A percentile compares a stretch with the other conserved stretches of the same genome.
Evolutionary conservation across 306 rosid genomes (phyloP).

Genomic region (Lupinus albus): DNA sequence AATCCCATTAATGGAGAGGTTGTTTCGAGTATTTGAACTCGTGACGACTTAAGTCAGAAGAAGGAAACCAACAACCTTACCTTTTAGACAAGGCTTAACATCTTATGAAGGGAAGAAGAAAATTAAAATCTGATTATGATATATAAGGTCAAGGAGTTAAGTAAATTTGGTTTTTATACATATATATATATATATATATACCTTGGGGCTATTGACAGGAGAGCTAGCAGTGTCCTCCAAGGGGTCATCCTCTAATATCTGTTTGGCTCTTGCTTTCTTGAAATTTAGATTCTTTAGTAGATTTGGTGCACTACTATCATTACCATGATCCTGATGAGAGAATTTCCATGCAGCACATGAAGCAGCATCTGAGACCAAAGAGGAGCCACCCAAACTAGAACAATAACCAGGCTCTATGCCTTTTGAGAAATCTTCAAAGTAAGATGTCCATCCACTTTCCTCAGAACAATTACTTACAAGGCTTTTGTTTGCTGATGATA

Average conservation of each 20-base stretch:
- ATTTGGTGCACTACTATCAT: constrained; percentile 26
- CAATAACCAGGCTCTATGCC: constrained; percentile 39
- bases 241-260: constrained; percentile 58
- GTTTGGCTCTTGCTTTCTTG: constrained; percentile 64
- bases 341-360: constrained; percentile 73
- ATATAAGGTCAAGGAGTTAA: not conserved
- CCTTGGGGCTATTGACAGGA: constrained; percentile 93
- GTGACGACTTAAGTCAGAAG: too few species aligned
- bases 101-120: not conserved
- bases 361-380: constrained; percentile 88
- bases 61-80: too few species aligned
- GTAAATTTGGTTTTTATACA: not conserved
- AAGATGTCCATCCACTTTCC: constrained; percentile 96
- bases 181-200: not conserved
- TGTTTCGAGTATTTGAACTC: too few species aligned
- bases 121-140: not conserved
- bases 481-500: constrained; percentile 22
- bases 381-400: constrained; percentile 58
- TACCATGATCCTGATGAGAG: constrained; percentile 39
- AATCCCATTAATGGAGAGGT: too few species aligned
- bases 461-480: constrained; percentile 32
- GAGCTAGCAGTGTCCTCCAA: constrained; percentile 96
- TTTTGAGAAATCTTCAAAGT: constrained; percentile 71
- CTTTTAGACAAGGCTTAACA: too few species aligned
- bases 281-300: constrained; percentile 51